These are phyloP conservation scores for Dalbergia oliveri DNA, from an alignment of 306 rosid genomes.

Conservation along the genomic window DNA sequence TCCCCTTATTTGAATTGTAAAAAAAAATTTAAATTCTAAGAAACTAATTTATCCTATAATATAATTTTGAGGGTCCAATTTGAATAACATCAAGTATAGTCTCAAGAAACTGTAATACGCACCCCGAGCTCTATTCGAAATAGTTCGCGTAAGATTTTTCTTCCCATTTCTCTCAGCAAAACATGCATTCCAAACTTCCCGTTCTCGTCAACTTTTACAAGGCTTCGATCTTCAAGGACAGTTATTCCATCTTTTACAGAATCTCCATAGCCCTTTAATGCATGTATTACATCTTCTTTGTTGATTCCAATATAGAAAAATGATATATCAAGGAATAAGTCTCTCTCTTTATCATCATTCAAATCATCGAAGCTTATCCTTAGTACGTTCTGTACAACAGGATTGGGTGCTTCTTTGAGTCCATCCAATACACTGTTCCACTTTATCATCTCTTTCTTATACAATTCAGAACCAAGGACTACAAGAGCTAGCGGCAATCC, in stretches of 20 bases:
- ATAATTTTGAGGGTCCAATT: no score
- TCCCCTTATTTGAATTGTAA: no score
- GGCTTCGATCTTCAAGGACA: background rate
- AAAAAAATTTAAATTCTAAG: no score
- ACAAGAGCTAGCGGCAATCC: constrained; percentile 40
- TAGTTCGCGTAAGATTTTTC: background rate
- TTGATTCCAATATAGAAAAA: background rate
- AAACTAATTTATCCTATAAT: no score
- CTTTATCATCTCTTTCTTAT: background rate
- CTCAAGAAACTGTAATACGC: no score
- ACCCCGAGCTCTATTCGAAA: no score
- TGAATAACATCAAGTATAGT: no score
- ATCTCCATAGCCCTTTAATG: background rate
- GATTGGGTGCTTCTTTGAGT: background rate
- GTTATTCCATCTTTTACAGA: background rate
- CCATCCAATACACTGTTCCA: background rate
- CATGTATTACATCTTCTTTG: background rate
- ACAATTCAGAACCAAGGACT: background rate
- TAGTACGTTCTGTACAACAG: background rate
- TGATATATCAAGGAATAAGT: constrained; percentile 1
- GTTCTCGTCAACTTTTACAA: background rate
- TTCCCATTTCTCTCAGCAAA: constrained; percentile 5
- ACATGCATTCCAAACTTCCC: constrained; percentile 21
- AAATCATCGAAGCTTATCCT: constrained; percentile 1
- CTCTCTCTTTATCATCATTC: background rate